phyloP scores from a whole-genome alignment of 495 filamentous ascomycete species.

The Podospora didyma region DNA sequence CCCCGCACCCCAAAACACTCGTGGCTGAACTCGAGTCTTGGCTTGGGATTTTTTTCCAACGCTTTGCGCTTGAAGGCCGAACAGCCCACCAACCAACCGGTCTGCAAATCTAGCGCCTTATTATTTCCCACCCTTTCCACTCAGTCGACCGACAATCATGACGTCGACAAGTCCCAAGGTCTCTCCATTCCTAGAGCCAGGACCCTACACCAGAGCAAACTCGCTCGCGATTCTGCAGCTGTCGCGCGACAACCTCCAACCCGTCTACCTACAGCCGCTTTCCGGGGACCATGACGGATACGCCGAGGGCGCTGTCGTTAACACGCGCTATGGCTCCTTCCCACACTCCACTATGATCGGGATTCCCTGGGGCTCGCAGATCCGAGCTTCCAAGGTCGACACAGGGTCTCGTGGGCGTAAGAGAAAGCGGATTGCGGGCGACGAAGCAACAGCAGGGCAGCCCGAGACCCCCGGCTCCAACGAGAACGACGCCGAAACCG shows the following conservation, averaged over 20 bases:
- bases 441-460: slow-evolving; percentile 40
- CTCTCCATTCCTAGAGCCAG: slow-evolving; percentile 72
- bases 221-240: slow-evolving; percentile 76
- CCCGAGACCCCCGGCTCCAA: slow-evolving; percentile 24
- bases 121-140: not conserved
- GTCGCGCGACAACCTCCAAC: slow-evolving; percentile 73
- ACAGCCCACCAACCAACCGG: not conserved
- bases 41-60: no score
- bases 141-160: slow-evolving; percentile 23
- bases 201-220: slow-evolving; percentile 49
- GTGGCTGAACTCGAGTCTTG: no score
- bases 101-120: not conserved
- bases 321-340: slow-evolving; percentile 93
- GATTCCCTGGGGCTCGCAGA: slow-evolving; percentile 85
- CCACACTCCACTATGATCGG: slow-evolving; percentile 82
- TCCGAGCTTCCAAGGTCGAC: slow-evolving; percentile 83
- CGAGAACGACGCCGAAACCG: slow-evolving; percentile 12
- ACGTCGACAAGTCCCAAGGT: slow-evolving; percentile 11
- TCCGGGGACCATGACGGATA: slow-evolving; percentile 65
- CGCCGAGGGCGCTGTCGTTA: slow-evolving; percentile 76
- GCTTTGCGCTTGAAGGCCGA: no score
- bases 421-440: slow-evolving; percentile 53
- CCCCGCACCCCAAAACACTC: no score
- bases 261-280: slow-evolving; percentile 61
- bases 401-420: slow-evolving; percentile 74